Evolutionary conservation across 208 protist species (phyloP).

Genomic region (Trichomonas tenax): DNA sequence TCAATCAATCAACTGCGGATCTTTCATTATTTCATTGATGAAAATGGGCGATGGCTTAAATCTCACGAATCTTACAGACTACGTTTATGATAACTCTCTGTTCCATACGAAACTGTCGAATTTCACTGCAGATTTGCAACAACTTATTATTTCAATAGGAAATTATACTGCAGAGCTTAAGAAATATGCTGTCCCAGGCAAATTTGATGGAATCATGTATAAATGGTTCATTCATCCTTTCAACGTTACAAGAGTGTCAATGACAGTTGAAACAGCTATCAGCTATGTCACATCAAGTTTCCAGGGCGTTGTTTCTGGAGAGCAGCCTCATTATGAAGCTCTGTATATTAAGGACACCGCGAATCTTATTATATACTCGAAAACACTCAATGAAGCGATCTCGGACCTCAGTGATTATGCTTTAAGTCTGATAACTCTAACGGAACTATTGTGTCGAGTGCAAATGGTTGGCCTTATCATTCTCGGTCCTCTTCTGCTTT

Average conservation of each 20-base stretch:
- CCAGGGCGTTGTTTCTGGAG: neutral
- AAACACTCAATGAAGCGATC: neutral
- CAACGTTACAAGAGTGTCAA: neutral
- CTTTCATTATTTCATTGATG: neutral
- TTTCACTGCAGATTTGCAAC: neutral
- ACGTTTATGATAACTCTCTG: neutral
- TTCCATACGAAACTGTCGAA: neutral
- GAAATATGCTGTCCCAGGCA: neutral
- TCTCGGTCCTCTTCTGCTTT: neutral
- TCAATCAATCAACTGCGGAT: neutral
- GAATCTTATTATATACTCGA: neutral
- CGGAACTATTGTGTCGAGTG: neutral
- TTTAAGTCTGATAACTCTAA: neutral
- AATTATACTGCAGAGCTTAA: neutral
- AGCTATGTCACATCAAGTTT: neutral
- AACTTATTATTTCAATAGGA: neutral
- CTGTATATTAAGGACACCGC: neutral
- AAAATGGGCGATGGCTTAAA: neutral
- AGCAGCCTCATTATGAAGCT: neutral
- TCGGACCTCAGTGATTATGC: neutral
- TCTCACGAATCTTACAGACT: neutral
- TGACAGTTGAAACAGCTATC: neutral
- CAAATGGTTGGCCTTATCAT: neutral
- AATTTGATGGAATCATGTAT: neutral
- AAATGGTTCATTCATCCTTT: neutral